Evolutionary conservation across 192 early-diverging fungal genomes (phyloP).

Genomic region (Coemansia asiatica): DNA sequence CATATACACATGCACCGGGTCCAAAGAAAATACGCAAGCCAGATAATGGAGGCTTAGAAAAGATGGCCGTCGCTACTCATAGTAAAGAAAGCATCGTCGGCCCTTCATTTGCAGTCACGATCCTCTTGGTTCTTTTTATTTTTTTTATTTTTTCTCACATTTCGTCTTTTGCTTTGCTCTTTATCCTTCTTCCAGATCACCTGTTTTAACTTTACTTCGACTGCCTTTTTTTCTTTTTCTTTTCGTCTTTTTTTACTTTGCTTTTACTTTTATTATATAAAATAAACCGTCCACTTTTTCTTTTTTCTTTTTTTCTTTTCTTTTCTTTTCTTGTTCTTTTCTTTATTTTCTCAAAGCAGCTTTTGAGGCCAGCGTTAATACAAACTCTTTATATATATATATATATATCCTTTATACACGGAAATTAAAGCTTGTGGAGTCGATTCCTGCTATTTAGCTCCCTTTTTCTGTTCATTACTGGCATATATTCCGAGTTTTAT

Average conservation of each 20-base stretch:
- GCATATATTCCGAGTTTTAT: too few relatives aligned
- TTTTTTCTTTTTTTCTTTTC: not conserved
- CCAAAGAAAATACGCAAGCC: not conserved
- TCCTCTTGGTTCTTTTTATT: slow-evolving; percentile 5
- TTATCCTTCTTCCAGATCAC: not conserved
- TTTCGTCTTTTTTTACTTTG: not conserved
- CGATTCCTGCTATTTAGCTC: too few relatives aligned
- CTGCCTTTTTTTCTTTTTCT: not conserved
- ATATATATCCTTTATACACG: not conserved
- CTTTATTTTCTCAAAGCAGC: not conserved
- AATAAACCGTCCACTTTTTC: too few relatives aligned
- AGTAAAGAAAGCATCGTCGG: too few relatives aligned
- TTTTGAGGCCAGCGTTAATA: not conserved
- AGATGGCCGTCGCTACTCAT: not conserved
- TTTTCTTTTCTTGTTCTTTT: not conserved
- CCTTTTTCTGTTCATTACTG: too few relatives aligned
- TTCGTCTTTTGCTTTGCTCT: not conserved
- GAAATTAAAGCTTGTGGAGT: not conserved
- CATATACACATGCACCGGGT: not conserved
- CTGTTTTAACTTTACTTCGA: not conserved
- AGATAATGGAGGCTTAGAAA: not conserved
- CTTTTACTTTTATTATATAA: not conserved
- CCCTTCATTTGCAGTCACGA: not conserved
- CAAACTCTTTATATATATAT: not conserved
- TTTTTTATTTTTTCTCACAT: slow-evolving; percentile 5